Base-by-base conservation (phyloP, 2,329 filamentous ascomycete genomes). In the Sporothrix variecibatus region DNA sequence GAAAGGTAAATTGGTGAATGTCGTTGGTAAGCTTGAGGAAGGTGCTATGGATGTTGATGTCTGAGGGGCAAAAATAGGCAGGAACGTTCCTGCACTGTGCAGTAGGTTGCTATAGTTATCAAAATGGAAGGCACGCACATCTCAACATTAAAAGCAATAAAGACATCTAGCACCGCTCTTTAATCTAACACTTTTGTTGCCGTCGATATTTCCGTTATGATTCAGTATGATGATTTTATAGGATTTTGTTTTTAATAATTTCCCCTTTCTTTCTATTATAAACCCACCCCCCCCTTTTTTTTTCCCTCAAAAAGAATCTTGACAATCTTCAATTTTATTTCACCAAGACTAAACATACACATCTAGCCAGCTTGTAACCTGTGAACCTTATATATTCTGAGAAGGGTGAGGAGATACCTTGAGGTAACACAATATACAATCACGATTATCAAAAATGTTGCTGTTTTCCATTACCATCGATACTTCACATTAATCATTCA, bases 31-130 rank as follows among this genome's bases (percentile, higher is more conserved):
- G 23, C 34, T 31, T 51, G 9, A 4, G 11, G 62, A 46, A 68
- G 43, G 43, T n/a, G 65, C n/a, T 38, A 8, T 43, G 43, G 15
- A 51, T 65, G 62, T 65, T 65, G 62, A 65, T 31, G 38, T 67
- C 26, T 26, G 62, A 20, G 40, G 23, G 23, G 28, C 20, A 53
- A 53, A 69, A 69, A 69, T 51, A 53, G 43, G 67, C 46, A 69
- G 67, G 28, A 69, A 53, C 17, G n/a, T 23, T 23, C 8, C 34
- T 23, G 20, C 49, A 23, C 20, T 60, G 7, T 34, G 7, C 6
- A 34, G 56, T 60, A 28, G 40, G 46, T 38, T 69, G 46, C 46
- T 53, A 53, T 9, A 56, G 65, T 28, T 51, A 34, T 68, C 23
- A 15, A 28, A 26, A 56, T 23, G 15, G 34, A 38, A 40, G 34